Percentiles rank a stretch among this genome's conserved stretches.
Evolutionary conservation across 2,329 filamentous ascomycete species (phyloP).

Genomic region (Monilinia fructicola): DNA sequence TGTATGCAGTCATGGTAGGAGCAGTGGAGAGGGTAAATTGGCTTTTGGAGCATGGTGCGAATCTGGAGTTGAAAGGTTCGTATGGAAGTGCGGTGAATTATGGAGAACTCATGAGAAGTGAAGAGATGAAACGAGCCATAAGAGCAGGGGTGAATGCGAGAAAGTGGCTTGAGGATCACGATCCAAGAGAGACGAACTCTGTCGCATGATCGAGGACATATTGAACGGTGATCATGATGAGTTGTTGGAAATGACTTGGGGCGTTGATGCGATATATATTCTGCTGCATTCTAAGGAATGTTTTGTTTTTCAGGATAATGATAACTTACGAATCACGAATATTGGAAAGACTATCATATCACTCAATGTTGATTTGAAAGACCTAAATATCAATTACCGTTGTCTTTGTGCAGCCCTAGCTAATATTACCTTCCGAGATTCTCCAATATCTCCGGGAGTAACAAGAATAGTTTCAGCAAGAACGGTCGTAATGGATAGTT

Average conservation of each 20-base stretch:
- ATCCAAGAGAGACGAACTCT: not conserved
- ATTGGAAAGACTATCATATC: too few species aligned
- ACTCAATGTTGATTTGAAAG: too few species aligned
- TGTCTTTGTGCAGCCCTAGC: not conserved
- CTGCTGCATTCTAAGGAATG: not conserved
- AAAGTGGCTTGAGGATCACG: constrained; percentile 1
- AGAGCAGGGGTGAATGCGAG: not conserved
- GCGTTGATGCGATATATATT: not conserved
- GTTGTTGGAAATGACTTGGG: not conserved
- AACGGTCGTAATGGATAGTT: too few species aligned
- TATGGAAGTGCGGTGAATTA: not conserved
- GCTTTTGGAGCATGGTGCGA: constrained; percentile 23
- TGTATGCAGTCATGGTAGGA: not conserved
- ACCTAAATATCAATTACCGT: too few species aligned
- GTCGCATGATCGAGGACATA: not conserved
- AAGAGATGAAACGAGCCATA: not conserved
- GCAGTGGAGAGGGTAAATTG: constrained; percentile 10
- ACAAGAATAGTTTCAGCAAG: too few species aligned
- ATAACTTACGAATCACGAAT: too few species aligned
- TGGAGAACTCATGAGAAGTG: constrained; percentile 1
- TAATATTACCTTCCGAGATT: too few species aligned
- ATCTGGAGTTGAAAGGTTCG: constrained; percentile 4
- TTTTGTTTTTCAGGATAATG: not conserved
- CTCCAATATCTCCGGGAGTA: too few species aligned
- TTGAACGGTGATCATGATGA: not conserved